These are phyloP conservation scores for Elongisporangium undulatum DNA, from an alignment of 352 stramenopile genomes.

Conservation along the genomic window DNA sequence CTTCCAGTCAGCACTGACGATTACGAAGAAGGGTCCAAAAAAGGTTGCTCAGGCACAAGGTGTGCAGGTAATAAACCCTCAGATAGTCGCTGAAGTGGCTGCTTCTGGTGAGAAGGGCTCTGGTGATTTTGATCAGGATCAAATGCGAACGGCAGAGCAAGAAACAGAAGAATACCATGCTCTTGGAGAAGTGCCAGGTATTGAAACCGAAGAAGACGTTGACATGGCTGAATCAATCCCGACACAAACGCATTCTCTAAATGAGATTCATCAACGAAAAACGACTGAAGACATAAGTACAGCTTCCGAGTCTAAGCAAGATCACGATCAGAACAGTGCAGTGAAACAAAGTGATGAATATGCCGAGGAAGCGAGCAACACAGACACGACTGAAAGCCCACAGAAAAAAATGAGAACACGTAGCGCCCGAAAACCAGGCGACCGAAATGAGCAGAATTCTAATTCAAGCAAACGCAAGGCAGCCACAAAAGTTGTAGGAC, in stretches of 20 bases:
- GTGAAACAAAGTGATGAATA: neutral
- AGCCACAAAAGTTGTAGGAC: neutral
- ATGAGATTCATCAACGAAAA: neutral
- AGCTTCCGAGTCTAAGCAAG: neutral
- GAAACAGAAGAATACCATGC: neutral
- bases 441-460: neutral
- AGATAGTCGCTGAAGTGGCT: too few relatives aligned
- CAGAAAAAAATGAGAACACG: neutral
- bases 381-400: neutral
- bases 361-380: slow-evolving; percentile 2
- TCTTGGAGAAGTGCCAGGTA: neutral
- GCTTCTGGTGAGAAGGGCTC: neutral
- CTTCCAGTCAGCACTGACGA: slow-evolving; percentile 46
- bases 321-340: neutral
- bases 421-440: neutral
- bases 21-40: slow-evolving; percentile 1
- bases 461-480: neutral
- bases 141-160: neutral
- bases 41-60: neutral
- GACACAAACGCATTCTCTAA: neutral
- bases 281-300: neutral
- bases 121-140: neutral
- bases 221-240: neutral
- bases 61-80: neutral
- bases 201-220: neutral